Evolutionary conservation across 108 stramenopile genomes (phyloP).

Genomic region (Skeletonema potamos): DNA sequence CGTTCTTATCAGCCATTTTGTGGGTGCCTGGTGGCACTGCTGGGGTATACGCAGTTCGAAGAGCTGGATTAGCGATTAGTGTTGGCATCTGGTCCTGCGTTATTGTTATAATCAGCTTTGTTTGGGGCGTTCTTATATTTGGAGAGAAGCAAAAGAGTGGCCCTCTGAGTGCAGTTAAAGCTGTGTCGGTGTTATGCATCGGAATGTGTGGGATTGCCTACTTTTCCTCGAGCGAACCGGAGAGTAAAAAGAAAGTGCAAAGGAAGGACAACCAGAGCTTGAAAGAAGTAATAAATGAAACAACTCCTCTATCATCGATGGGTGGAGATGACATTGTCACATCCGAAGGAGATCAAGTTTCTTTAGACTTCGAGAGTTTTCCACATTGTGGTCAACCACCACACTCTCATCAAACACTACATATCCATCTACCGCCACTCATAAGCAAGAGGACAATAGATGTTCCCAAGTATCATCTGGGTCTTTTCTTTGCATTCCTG

Average conservation of each 20-base stretch:
- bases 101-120: constrained; percentile 74
- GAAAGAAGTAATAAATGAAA: constrained; percentile 7
- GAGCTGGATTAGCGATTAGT: constrained; percentile 75
- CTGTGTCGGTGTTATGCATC: constrained; percentile 50
- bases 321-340: background rate
- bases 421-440: constrained; percentile 25
- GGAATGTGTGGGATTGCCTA: constrained; percentile 81
- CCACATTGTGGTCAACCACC: constrained; percentile 39
- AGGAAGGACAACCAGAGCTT: background rate
- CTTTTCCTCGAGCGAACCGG: constrained; percentile 51
- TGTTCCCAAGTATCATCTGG: constrained; percentile 38
- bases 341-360: background rate
- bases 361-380: constrained; percentile 31
- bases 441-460: constrained; percentile 18
- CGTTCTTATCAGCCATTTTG: constrained; percentile 60
- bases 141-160: constrained; percentile 64
- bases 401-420: constrained; percentile 38
- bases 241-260: constrained; percentile 1
- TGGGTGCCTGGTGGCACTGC: constrained; percentile 78
- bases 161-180: constrained; percentile 40
- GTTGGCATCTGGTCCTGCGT: constrained; percentile 78
- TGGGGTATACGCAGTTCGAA: constrained; percentile 80
- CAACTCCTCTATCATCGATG: constrained; percentile 13
- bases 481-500: constrained; percentile 43
- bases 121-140: constrained; percentile 81